Evolutionary conservation across 306 rosid genomes (phyloP).

Genomic region (Astragalus glycyphyllos): DNA sequence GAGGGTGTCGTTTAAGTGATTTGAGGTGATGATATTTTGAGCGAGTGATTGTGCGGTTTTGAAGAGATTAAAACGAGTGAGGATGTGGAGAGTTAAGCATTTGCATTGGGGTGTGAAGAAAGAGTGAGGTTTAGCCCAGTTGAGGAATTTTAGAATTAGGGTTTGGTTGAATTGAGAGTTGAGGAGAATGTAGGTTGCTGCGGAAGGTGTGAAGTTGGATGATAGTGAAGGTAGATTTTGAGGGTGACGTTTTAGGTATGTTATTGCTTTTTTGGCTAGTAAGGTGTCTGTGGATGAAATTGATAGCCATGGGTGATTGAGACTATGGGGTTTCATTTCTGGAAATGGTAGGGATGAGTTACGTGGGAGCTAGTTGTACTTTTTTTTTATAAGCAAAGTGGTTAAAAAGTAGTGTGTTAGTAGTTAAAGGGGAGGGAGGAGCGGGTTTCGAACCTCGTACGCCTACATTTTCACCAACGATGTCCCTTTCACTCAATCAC

Average conservation of each 20-base stretch:
- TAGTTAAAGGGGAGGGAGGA: too few relatives aligned
- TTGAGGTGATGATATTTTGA: slow-evolving; percentile 59
- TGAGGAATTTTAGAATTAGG: slow-evolving; percentile 63
- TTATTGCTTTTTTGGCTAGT: slow-evolving; percentile 67
- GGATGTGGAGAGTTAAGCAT: slow-evolving; percentile 85
- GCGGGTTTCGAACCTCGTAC: too few relatives aligned
- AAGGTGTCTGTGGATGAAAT: slow-evolving; percentile 45
- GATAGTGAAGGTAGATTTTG: slow-evolving; percentile 55
- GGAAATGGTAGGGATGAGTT: too few relatives aligned
- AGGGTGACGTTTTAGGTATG: slow-evolving; percentile 75
- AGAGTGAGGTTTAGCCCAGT: slow-evolving; percentile 61
- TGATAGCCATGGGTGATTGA: slow-evolving; percentile 9
- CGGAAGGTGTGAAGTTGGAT: slow-evolving; percentile 70
- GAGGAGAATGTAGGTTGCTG: slow-evolving; percentile 76
- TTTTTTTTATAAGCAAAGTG: too few relatives aligned
- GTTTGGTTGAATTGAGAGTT: slow-evolving; percentile 64
- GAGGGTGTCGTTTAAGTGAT: slow-evolving; percentile 43
- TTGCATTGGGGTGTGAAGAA: slow-evolving; percentile 70
- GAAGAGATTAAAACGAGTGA: slow-evolving; percentile 81
- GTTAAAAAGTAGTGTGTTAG: too few relatives aligned
- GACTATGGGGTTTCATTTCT: slow-evolving; percentile 38
- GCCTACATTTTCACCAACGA: too few relatives aligned
- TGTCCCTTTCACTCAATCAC: too few relatives aligned
- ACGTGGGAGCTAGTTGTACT: too few relatives aligned
- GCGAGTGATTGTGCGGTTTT: slow-evolving; percentile 76